Evolutionary conservation across 2,329 filamentous ascomycete species (phyloP), one percentile per base, ranked within the genome.

Genomic region (Trichothecium sympodiale): DNA sequence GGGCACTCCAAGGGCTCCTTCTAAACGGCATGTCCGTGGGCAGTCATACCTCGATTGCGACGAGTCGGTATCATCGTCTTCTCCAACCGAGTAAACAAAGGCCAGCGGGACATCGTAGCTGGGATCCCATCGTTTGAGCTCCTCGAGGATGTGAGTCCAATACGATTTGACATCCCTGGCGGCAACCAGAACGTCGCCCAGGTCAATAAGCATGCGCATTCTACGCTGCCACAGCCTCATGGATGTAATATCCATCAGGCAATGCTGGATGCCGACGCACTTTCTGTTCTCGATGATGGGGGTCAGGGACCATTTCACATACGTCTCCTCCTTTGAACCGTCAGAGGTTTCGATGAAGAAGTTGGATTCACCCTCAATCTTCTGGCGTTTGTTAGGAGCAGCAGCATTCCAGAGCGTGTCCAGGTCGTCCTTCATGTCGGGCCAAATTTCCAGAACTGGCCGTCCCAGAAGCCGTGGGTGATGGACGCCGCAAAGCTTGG

Each of bases 381-480:
- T 55, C 9, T 17, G 17, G 17, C 33, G 29, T 17, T 31, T 17
- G 17, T 29, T 16, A 4, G 34, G 34, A 4, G 41, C 48, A 5
- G 35, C 42, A 8, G 41, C 17, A 20, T 29, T 33, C 36, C 46
- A 36, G 50, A 56, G 38, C 48, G 50, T 20, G 20, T 50, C 40
- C 57, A 69, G 60, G 5, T 54, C 53, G 17, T 56, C 49, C 40
- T 58, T 60, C 14, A 69, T 53, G 41, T 80, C 76, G 4, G 63
- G 59, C 77, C 77, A 83, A 4, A 72, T 69, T 28, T 75, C 64
- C 17, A 62, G 61, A 40, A 81, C 56, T 17, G 64, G 65, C 46
- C 71, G 69, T 2, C 80, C 80, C 54, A 83, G 69, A 9, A 82
- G 54, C 3, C 48, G 46, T 1, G 79, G 79, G 47, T 83, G 79